Evolutionary conservation across 805 yeast genomes (phyloP).

Genomic region (Blastobotrys robertii): DNA sequence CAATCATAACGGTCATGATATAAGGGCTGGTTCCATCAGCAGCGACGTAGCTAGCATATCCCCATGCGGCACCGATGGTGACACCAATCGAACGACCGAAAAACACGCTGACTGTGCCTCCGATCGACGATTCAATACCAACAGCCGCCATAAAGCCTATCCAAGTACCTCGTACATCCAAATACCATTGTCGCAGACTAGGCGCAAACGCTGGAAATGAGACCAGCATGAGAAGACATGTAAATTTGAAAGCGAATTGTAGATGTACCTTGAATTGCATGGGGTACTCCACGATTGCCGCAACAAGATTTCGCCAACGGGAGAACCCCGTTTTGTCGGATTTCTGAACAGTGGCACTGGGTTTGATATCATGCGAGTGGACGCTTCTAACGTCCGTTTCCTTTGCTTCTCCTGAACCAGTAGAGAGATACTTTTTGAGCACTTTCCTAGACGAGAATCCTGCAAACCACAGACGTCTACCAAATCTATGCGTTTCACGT

Average conservation of each 20-base stretch:
- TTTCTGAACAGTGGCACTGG: background rate
- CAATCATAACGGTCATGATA: conserved; percentile 34
- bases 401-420: conserved; percentile 13
- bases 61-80: conserved; percentile 40
- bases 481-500: conserved; percentile 30
- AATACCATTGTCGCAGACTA: conserved; percentile 38
- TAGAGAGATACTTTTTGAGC: conserved; percentile 30
- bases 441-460: conserved; percentile 28
- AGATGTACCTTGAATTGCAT: conserved; percentile 27
- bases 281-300: conserved; percentile 15
- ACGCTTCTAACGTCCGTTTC: conserved; percentile 8
- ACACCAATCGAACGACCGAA: conserved; percentile 41
- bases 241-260: conserved; percentile 38
- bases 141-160: conserved; percentile 43
- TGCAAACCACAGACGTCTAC: conserved; percentile 38
- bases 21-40: conserved; percentile 28
- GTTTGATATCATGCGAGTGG: background rate
- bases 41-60: conserved; percentile 37
- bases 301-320: conserved; percentile 10
- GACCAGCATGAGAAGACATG: conserved; percentile 36
- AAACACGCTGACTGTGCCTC: conserved; percentile 40
- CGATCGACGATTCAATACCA: conserved; percentile 42
- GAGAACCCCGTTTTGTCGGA: background rate
- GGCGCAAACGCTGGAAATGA: conserved; percentile 45
- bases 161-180: conserved; percentile 41